phyloP scores from a whole-genome alignment of 345 rosid genomes.

The Citrus hindsii region DNA sequence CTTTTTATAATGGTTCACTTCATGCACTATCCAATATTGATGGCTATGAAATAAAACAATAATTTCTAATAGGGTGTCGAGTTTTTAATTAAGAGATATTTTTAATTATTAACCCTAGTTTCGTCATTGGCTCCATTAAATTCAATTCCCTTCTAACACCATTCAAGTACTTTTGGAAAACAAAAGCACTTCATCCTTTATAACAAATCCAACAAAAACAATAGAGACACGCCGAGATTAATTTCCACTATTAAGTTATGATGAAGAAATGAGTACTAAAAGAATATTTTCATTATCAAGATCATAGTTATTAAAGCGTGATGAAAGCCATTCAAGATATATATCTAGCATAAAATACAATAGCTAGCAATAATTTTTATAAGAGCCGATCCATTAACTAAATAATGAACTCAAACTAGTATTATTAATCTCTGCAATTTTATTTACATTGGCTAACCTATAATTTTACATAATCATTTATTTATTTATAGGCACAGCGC shows the following conservation, averaged over 20 bases:
- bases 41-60: not conserved
- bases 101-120: not conserved
- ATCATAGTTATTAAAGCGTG: too few species aligned
- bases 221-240: not conserved
- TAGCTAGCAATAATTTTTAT: too few species aligned
- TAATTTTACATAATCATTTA: too few species aligned
- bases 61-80: not conserved
- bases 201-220: not conserved
- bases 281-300: not conserved
- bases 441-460: too few species aligned
- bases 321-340: too few species aligned
- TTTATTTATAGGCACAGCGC: too few species aligned
- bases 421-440: not conserved
- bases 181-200: not conserved
- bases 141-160: not conserved
- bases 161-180: not conserved
- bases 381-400: not conserved
- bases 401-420: not conserved
- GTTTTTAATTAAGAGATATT: not conserved
- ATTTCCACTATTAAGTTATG: not conserved
- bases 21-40: not conserved
- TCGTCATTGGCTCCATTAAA: not conserved
- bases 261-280: not conserved
- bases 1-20: not conserved
- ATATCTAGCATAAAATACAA: too few species aligned